Base-by-base conservation (phyloP, 495 filamentous ascomycete genomes). In the Extremus antarcticus region DNA sequence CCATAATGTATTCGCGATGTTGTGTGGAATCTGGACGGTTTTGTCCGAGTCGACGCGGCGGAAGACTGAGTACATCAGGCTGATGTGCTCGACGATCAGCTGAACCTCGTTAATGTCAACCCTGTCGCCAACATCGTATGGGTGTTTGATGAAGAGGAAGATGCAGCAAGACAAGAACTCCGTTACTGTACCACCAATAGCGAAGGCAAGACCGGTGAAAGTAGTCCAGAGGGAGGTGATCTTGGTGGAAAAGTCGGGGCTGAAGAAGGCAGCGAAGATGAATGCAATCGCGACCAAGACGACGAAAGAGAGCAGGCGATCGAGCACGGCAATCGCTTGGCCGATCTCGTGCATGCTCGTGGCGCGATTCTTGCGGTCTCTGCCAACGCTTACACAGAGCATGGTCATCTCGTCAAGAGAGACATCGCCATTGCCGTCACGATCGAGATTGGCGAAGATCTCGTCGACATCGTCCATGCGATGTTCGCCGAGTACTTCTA, bases 101-200 rank as follows among this genome's bases (percentile, higher is more conserved):
- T 53, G 40, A 13, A 45, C 43, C 0, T 61, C 25, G 54, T 50
- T 48, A 55, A 61, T 58, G 51, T 54, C 43, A 21, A 63, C 60
- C 2, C 57, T 47, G 50, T 63, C 59, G 55, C 61, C 61, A 23
- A 62, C 58, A 38, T 63, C 61, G 59, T 61, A 63, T 2, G 61
- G 61, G 25, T 63, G 59, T 51, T 63, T 63, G 49, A 61, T 39
- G 40, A 63, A 63, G 0, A 63, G 39, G 55, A 62, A 61, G 16
- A 62, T 54, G 45, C 53, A 61, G 32, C 53, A 61, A 19, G 25
- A 13, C n/a, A 61, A 50, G 55, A 63, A 63, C 51, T 63, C 61
- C 10, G 51, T 62, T 9, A 54, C 54, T 1, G 59, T 63, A 17
- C 58, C 58, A 15, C 60, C 61, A 39, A 63, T 52, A 1, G 54